phyloP scores from a whole-genome alignment of 768 basidiomycete genomes.

The Tephrocybe sp. region DNA sequence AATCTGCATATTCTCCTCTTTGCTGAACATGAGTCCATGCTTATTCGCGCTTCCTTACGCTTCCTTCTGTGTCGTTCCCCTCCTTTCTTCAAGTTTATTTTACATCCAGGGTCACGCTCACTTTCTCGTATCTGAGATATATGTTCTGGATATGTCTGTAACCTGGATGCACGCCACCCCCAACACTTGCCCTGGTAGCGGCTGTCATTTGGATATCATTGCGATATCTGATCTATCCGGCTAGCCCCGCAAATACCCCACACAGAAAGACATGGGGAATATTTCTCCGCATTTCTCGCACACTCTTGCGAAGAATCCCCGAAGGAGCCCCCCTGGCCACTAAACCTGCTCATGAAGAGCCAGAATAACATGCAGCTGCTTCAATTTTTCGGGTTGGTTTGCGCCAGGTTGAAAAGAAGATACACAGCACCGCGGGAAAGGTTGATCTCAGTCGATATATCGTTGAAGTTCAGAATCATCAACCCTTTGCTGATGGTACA shows the following conservation, averaged over 20 bases:
- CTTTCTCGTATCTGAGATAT: neutral
- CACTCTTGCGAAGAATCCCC: constrained; percentile 10
- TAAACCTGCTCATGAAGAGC: neutral
- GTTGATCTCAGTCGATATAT: neutral
- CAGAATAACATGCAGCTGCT: neutral
- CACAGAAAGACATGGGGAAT: constrained; percentile 3
- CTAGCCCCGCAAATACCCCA: constrained; percentile 10
- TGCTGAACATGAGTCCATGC: too few relatives aligned
- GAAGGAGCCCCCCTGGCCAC: neutral
- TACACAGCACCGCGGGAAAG: too few relatives aligned
- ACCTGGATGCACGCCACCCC: neutral
- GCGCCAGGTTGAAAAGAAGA: too few relatives aligned
- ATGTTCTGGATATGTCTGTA: neutral
- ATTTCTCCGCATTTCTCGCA: constrained; percentile 13
- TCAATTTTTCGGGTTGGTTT: neutral
- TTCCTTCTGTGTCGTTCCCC: too few relatives aligned
- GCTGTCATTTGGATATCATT: neutral
- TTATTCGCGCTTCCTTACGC: neutral
- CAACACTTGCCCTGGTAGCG: neutral
- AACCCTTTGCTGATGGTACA: constrained; percentile 6
- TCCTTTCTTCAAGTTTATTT: neutral
- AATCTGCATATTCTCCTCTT: too few relatives aligned
- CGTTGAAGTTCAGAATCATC: neutral
- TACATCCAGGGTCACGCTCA: neutral
- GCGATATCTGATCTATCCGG: neutral